Conservation (phyloP, 2,329 filamentous ascomycete species). For the Penicillium sp. region DNA sequence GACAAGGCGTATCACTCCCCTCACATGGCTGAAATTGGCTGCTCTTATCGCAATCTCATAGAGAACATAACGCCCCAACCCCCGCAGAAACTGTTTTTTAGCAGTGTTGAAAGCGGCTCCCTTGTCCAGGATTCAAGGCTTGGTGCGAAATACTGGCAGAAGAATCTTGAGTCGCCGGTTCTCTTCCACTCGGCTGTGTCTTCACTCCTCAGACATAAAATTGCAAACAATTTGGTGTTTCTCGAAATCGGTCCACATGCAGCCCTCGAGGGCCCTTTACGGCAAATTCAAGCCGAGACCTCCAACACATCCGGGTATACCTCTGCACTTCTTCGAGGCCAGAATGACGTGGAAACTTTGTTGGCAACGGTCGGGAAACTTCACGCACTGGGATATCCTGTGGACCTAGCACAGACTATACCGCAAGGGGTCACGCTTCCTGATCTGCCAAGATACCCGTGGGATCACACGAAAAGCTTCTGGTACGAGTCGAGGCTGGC, state of each 20-base stretch:
- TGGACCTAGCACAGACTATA: not conserved
- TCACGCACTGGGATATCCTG: not conserved
- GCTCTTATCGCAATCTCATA: constrained; percentile 7
- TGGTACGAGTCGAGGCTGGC: constrained; percentile 18
- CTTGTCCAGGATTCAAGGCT: not conserved
- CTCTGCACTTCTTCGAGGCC: constrained; percentile 20
- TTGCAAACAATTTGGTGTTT: constrained; percentile 18
- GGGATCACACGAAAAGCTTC: constrained; percentile 12
- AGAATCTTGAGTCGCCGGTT: constrained; percentile 26
- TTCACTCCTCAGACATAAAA: constrained; percentile 8
- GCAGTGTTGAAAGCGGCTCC: constrained; percentile 12
- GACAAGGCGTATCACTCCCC: constrained; percentile 12
- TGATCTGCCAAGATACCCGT: constrained; percentile 22
- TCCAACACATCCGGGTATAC: constrained; percentile 15
- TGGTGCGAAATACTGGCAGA: constrained; percentile 23
- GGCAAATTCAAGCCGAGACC: constrained; percentile 24
- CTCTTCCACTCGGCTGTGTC: constrained; percentile 20
- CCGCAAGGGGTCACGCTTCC: constrained; percentile 2
- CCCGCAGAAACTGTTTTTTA: constrained; percentile 15
- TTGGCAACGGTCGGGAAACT: constrained; percentile 14
- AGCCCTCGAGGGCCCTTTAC: constrained; percentile 36
- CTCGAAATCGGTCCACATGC: constrained; percentile 45
- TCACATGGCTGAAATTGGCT: constrained; percentile 23
- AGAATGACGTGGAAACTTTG: constrained; percentile 18
- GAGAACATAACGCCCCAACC: not conserved